Evolutionary conservation across 345 rosid species (phyloP).

Genomic region (Arabis alpina): DNA sequence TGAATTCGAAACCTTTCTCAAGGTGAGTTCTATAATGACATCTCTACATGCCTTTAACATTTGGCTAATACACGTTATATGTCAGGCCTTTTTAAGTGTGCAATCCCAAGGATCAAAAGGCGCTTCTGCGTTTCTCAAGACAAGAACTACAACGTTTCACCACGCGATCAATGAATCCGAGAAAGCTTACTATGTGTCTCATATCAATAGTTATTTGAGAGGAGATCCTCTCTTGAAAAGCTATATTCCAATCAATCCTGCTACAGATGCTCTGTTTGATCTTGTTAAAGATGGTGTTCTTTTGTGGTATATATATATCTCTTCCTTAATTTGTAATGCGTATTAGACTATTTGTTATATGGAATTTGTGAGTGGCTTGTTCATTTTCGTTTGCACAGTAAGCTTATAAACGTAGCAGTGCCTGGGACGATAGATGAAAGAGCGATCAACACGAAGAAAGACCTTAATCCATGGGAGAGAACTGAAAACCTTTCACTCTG

Average conservation of each 20-base stretch:
- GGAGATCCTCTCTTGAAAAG: constrained; percentile 72
- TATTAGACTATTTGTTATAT: too few relatives aligned
- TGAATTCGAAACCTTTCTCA: constrained; percentile 80
- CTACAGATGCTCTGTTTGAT: constrained; percentile 71
- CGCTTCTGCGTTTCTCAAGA: constrained; percentile 72
- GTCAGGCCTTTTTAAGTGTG: constrained; percentile 64
- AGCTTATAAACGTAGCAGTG: constrained; percentile 86
- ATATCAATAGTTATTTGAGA: constrained; percentile 68
- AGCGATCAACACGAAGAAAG: constrained; percentile 74
- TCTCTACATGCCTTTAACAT: not conserved
- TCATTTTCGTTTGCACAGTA: constrained; percentile 49
- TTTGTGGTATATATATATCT: constrained; percentile 51
- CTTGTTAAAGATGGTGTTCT: constrained; percentile 87
- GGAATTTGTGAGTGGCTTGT: not conserved
- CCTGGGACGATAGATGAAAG: constrained; percentile 91
- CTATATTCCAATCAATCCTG: constrained; percentile 73
- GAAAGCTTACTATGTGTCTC: constrained; percentile 79
- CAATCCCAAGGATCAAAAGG: constrained; percentile 58
- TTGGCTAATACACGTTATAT: not conserved
- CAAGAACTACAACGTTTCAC: constrained; percentile 76
- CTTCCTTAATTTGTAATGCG: not conserved
- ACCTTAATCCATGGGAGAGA: constrained; percentile 87
- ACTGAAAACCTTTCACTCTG: constrained; percentile 90
- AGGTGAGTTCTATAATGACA: constrained; percentile 51
- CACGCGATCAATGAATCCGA: constrained; percentile 76